Conservation (phyloP, 228 moss, liverwort and hornwort genomes). For the Sphagnum magellanicum region DNA sequence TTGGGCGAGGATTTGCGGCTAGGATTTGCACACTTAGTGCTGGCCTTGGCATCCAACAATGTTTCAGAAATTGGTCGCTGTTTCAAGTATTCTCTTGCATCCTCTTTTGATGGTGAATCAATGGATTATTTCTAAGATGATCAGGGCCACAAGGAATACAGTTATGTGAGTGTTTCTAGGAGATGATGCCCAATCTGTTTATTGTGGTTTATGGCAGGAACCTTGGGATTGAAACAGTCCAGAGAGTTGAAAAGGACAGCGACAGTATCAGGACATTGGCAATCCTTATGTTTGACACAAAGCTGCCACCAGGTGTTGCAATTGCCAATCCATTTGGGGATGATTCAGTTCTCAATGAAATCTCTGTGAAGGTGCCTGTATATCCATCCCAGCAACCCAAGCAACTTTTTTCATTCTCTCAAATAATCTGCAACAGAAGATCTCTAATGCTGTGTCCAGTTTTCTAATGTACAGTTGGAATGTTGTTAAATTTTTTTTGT, state of each 20-base stretch:
- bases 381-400: background rate
- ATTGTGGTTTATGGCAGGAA: slow-evolving; percentile 24
- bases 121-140: background rate
- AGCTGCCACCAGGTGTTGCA: slow-evolving; percentile 61
- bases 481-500: background rate
- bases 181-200: background rate
- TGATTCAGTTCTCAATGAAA: slow-evolving; percentile 46
- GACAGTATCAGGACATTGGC: slow-evolving; percentile 57
- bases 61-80: slow-evolving; percentile 38
- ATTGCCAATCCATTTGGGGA: slow-evolving; percentile 64
- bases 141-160: background rate
- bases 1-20: slow-evolving; percentile 49
- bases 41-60: slow-evolving; percentile 66
- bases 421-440: background rate
- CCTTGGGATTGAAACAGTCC: slow-evolving; percentile 62
- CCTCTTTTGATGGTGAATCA: background rate
- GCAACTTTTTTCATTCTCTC: no score
- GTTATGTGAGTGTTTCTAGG: background rate
- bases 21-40: slow-evolving; percentile 57
- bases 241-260: slow-evolving; percentile 38
- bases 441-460: background rate
- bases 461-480: no score
- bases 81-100: slow-evolving; percentile 35
- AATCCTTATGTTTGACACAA: slow-evolving; percentile 72
- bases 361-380: slow-evolving; percentile 64